Conservation (phyloP, 768 basidiomycete species). For the Mycena polygramma region DNA sequence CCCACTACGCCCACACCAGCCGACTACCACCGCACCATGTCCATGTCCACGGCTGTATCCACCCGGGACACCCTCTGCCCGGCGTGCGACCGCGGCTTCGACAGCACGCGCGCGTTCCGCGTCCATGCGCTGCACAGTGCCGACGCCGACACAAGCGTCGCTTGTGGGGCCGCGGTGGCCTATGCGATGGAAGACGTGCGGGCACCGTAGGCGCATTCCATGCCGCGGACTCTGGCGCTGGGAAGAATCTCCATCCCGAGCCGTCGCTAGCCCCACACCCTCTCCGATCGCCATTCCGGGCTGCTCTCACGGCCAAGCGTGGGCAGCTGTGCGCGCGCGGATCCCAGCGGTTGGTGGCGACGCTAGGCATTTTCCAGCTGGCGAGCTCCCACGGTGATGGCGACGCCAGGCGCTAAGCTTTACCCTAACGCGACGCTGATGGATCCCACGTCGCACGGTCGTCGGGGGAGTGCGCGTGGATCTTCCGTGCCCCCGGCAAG, state of each 20-base stretch:
- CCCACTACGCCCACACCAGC: slow-evolving; percentile 14
- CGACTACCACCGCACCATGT: slow-evolving; percentile 11
- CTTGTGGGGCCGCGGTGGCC: slow-evolving; percentile 34
- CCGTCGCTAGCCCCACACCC: too few species aligned
- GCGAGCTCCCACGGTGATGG: neutral
- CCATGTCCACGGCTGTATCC: slow-evolving; percentile 11
- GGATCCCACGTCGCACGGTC: slow-evolving; percentile 7
- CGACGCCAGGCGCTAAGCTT: neutral
- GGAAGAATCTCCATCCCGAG: too few species aligned
- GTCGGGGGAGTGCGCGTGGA: slow-evolving; percentile 2
- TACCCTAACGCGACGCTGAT: too few species aligned
- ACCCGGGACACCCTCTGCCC: slow-evolving; percentile 26
- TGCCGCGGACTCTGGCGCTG: too few species aligned
- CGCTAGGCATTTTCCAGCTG: too few species aligned
- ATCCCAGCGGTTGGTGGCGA: too few species aligned
- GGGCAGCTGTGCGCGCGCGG: too few species aligned
- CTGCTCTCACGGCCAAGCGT: too few species aligned
- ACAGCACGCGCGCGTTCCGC: slow-evolving; percentile 28
- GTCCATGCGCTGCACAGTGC: slow-evolving; percentile 26
- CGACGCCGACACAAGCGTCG: slow-evolving; percentile 13
- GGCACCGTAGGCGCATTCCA: neutral
- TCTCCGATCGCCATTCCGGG: too few species aligned
- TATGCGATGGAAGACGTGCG: slow-evolving; percentile 33
- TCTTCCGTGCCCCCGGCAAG: neutral
- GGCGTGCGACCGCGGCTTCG: slow-evolving; percentile 34